Evolutionary conservation across 352 stramenopile genomes (phyloP).

Genomic region (Pythium scleroteichum): DNA sequence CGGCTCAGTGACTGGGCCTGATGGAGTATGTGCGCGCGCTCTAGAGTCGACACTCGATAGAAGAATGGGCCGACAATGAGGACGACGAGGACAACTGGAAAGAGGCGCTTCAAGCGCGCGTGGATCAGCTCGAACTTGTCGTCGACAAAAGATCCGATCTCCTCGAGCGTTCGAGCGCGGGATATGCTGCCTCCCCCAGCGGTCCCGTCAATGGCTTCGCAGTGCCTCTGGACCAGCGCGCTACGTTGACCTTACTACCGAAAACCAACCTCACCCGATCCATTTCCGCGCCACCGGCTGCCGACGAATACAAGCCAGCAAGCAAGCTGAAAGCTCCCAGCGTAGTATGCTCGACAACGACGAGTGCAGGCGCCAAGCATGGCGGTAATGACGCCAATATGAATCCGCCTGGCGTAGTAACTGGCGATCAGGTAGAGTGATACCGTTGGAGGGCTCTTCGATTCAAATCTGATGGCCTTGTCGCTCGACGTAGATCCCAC

Average conservation of each 20-base stretch:
- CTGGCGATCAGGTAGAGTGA: constrained; percentile 10
- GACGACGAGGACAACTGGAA: constrained; percentile 83
- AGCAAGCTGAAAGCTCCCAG: constrained; percentile 19
- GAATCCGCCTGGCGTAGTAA: not conserved
- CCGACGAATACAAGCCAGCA: constrained; percentile 12
- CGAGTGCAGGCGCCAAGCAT: not conserved
- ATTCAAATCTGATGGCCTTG: too few relatives aligned
- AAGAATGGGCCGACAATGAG: constrained; percentile 76
- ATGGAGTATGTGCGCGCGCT: not conserved
- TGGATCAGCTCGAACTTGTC: constrained; percentile 73
- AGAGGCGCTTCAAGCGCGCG: constrained; percentile 71
- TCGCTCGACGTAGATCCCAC: not conserved
- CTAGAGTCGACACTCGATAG: constrained; percentile 59
- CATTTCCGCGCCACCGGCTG: constrained; percentile 14
- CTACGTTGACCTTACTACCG: constrained; percentile 30
- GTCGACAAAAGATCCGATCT: constrained; percentile 36
- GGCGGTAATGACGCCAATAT: too few relatives aligned
- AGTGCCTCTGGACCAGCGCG: constrained; percentile 29
- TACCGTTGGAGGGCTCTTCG: too few relatives aligned
- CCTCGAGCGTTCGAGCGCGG: constrained; percentile 8
- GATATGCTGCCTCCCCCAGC: not conserved
- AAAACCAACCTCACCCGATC: constrained; percentile 27
- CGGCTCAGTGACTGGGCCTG: not conserved
- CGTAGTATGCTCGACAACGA: constrained; percentile 7
- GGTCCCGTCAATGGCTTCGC: constrained; percentile 8